Evolutionary conservation across 2,329 filamentous ascomycete species (phyloP), one percentile per base, ranked within the genome.

Genomic region (Phoma sp.): DNA sequence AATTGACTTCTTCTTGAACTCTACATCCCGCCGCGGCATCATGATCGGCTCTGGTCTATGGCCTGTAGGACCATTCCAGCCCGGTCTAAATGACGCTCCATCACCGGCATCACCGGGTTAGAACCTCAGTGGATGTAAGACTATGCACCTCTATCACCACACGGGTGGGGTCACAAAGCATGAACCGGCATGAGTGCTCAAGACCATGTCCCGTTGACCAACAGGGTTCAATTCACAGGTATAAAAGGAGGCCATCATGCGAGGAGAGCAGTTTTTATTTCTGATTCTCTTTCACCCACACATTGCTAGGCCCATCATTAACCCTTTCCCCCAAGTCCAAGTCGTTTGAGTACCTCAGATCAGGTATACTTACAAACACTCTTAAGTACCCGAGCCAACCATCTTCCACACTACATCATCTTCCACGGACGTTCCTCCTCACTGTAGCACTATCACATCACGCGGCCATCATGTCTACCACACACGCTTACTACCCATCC

Each of bases 61-160:
- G 54, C 50, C 62, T 71, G 53, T 65, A 61, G 53, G 60, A 57
- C 59, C 62, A 64, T 61, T 72, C 69, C 68, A 71, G 65, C 62
- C 71, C 68, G 62, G 62, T 67, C 68, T 60, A 68, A 66, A 66
- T 63, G 67, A 68, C 61, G 65, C 67, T 68, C 54, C 59, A 65
- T 57, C 63, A 57, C 70, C 71, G 69, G 71, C 63, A 65, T 64
- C 60, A 65, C 67, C 72, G 71, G 69, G 59, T 74, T 54, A 48
- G 42, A 38, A 60, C 65, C 59, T 73, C 72, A 74, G 61, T 73
- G 71, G 72, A 67, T 57, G 65, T 68, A 69, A 66, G 66, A 67
- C 57, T 69, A 74, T 76, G 73, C 73, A 73, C 57, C 66, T 71
- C 64, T 69, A 75, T 75, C 74, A 75, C 66, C 57, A 59, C 62